Percentiles rank a stretch among this genome's conserved stretches.
These are phyloP conservation scores for Cladosporium sp. DNA, from an alignment of 2,329 filamentous ascomycete genomes.

Conservation along the genomic window DNA sequence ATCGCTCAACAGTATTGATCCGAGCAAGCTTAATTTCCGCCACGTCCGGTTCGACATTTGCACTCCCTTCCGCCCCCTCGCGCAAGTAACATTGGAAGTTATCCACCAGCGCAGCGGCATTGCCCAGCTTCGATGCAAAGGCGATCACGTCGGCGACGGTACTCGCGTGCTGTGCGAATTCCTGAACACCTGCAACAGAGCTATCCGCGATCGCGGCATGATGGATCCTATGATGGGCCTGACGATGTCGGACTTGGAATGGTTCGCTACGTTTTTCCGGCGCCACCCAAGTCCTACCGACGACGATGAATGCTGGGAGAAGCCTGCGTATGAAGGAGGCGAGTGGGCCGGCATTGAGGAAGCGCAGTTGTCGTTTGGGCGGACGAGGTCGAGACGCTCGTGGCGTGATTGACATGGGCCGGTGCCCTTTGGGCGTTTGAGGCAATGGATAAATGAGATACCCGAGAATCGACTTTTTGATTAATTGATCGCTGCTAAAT, in stretches of 20 bases:
- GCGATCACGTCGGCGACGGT: not conserved
- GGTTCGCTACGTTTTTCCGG: not conserved
- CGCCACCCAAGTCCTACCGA: not conserved
- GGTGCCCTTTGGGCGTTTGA: too few relatives aligned
- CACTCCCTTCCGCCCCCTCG: conserved; percentile 7
- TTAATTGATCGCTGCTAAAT: too few relatives aligned
- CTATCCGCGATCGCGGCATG: not conserved
- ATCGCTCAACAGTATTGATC: not conserved
- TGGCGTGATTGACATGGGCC: too few relatives aligned
- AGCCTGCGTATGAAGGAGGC: not conserved
- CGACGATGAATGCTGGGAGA: not conserved
- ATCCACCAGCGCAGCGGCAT: not conserved
- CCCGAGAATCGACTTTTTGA: too few relatives aligned
- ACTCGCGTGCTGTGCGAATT: not conserved
- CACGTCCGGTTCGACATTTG: conserved; percentile 4
- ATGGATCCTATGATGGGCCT: not conserved
- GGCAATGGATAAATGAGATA: too few relatives aligned
- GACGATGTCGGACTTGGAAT: not conserved
- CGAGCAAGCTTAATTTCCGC: not conserved
- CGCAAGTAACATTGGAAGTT: not conserved
- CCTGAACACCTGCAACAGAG: not conserved
- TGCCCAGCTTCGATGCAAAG: not conserved
- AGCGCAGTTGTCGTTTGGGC: not conserved
- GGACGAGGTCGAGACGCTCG: too few relatives aligned
- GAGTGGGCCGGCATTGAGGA: conserved; percentile 3